Evolutionary conservation across 176 grass and related monocot species (phyloP).

Genomic region (Carex scoparia): DNA sequence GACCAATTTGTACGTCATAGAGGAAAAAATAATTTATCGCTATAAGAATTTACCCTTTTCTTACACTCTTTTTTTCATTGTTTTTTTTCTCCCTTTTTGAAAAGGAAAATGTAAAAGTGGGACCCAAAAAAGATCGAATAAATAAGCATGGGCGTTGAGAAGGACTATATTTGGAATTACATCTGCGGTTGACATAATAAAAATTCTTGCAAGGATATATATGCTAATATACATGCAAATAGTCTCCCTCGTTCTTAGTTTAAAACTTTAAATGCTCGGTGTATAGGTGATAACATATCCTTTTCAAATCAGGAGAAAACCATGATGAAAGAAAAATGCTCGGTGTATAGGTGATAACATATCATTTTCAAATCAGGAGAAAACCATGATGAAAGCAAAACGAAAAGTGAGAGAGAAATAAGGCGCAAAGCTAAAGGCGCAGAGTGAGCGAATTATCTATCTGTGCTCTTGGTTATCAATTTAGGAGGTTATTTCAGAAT

Average conservation of each 20-base stretch:
- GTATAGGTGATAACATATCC: not conserved
- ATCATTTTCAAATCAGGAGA: not conserved
- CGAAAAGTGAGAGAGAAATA: no score
- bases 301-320: not conserved
- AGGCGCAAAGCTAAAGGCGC: no score
- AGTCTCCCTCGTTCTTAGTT: not conserved
- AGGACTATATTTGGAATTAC: not conserved
- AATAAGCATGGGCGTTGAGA: not conserved
- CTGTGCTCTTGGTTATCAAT: no score
- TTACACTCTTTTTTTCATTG: not conserved
- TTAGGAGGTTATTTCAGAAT: no score
- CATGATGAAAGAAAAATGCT: not conserved
- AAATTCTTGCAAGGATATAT: not conserved
- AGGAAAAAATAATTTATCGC: no score
- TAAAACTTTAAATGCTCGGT: not conserved
- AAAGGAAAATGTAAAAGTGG: not conserved
- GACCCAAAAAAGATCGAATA: not conserved
- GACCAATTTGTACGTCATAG: no score
- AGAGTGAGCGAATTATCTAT: no score
- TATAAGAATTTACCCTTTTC: not conserved
- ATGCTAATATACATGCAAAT: not conserved
- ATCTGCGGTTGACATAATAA: not conserved
- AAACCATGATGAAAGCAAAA: not conserved
- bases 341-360: not conserved
- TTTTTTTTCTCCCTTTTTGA: not conserved